Evolutionary conservation across 1,284 basidiomycete genomes (phyloP), one percentile per base, ranked within the genome.

Genomic region (Chalciporus piperatoides): DNA sequence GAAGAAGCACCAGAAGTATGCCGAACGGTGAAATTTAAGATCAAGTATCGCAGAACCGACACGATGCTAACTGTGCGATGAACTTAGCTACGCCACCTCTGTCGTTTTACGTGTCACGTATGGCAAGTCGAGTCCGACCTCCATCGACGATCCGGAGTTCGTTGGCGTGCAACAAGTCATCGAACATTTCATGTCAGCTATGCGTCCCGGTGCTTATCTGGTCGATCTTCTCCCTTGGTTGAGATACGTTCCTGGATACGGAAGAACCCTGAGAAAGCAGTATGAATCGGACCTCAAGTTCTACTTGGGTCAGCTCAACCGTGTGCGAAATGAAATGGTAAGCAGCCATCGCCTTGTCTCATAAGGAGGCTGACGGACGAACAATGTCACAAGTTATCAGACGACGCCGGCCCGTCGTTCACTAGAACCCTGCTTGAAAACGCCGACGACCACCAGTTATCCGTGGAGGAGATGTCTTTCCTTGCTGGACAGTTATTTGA

Each of bases 71-170:
- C 14, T 0, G 15, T 7, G 2, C 11, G 14, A 12, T 35, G 2
- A 9, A 42, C 21, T 14, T 8, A 85, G 82, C 38, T 87, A 79
- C 56, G 76, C 84, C 0, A 78, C 82, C 0, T 79, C 79, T 2
- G 73, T 86, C 1, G 80, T 86, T 2, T 74, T 89, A 64, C 74
- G 77, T 1, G 68, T 87, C 24, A 78, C 82, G 1, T 88, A 88
- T 56, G 84, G 84, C 4, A 82, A 79, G 48, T 67, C 73, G 0
- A 68, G 56, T 56, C 75, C 55, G 2, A 75, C 75, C 9, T 71
- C 71, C 0, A 77, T 76, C 49, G 68, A 78, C 3, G 84, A 86
- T 56, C 78, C 78, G 0, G 80, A 82, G 19, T 75, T 88, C 1
- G 52, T 68, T 24, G 71, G 73, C 15, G 75, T 86, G 30, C 78